Base-by-base conservation (phyloP, 805 yeast species). In the Metschnikowia borealis region DNA sequence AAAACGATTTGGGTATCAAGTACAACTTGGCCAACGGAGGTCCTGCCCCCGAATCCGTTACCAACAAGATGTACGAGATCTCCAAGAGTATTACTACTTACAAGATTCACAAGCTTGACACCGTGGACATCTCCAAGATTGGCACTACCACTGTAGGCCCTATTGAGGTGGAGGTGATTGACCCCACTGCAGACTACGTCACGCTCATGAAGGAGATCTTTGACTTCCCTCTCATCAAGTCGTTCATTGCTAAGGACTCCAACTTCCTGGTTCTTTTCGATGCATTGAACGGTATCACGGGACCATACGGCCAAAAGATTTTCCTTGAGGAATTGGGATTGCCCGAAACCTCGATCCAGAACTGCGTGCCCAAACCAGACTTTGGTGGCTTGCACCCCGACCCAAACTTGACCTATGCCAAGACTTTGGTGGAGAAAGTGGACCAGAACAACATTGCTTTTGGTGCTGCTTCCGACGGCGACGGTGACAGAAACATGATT, bases 381-480 rank as follows among this genome's bases (percentile, higher is more conserved):
- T 92, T 92, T 63, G 99, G 99, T 55, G 99, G 99, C 0, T 76
- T 90, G 59, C 99, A 92, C 68, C 99, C 99, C 18, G 99, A 92
- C 71, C 99, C 99, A 57, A 92, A 92, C 73, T 79, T 92, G 68
- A 91, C 97, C 13, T 92, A 94, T 65, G 99, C 98, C 10, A 81
- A 79, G 52, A 83, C 96, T 17, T 77, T 92, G 55, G 99, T 92
- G 18, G 85, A 81, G 33, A 79, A 79, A 56, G 99, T 92, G n/a
- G 97, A 94, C 63, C 64, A 69, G 18, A 87, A 87, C 52, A 72
- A 82, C 52, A 87, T 91, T 57, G 87, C 92, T 6, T 92, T 92
- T 66, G 99, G 99, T 56, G 98, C 98, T 36, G 98, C 98, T 7
- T 87, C 96, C n/a, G 99, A 89, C 66, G 99, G 99, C 69, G 99